Percentiles rank a stretch among this genome's conserved stretches.
Conservation (phyloP, 257 asterid genomes). For the Datura wrightii region DNA sequence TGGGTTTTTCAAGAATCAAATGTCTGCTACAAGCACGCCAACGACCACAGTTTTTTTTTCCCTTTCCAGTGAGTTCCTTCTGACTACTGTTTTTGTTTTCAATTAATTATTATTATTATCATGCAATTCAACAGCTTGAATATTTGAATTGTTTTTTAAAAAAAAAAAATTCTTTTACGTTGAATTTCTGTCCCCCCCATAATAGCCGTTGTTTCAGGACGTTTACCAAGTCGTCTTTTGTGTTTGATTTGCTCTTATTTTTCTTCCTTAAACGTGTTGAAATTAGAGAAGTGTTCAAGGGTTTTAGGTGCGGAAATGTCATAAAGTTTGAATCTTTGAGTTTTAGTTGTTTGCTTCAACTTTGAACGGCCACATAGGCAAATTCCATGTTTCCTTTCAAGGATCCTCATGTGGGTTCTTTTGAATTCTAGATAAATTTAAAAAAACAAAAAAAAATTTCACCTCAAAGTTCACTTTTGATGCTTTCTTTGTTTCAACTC, state of each 20-base stretch:
- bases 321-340: constrained; percentile 40
- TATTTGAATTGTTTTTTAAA: constrained; percentile 44
- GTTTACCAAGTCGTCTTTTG: constrained; percentile 49
- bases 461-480: constrained; percentile 30
- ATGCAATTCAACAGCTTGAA: constrained; percentile 27
- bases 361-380: constrained; percentile 27
- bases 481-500: constrained; percentile 32
- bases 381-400: constrained; percentile 20
- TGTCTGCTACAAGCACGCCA: constrained; percentile 46
- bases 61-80: constrained; percentile 24
- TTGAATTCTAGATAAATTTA: constrained; percentile 26
- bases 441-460: not conserved
- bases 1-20: constrained; percentile 44
- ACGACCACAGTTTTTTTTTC: constrained; percentile 39
- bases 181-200: constrained; percentile 36
- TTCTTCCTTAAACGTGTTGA: constrained; percentile 33
- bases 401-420: constrained; percentile 28
- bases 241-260: constrained; percentile 49
- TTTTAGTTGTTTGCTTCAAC: constrained; percentile 30
- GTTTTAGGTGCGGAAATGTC: constrained; percentile 48
- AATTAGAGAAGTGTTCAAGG: constrained; percentile 50
- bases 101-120: not conserved
- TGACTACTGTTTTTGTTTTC: not conserved
- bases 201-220: constrained; percentile 44
- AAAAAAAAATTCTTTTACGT: constrained; percentile 1